A percentile compares a stretch with the other conserved stretches of the same genome.
These are phyloP conservation scores for Penicillium maclennaniae DNA, from an alignment of 495 filamentous ascomycete species.

Conservation along the genomic window DNA sequence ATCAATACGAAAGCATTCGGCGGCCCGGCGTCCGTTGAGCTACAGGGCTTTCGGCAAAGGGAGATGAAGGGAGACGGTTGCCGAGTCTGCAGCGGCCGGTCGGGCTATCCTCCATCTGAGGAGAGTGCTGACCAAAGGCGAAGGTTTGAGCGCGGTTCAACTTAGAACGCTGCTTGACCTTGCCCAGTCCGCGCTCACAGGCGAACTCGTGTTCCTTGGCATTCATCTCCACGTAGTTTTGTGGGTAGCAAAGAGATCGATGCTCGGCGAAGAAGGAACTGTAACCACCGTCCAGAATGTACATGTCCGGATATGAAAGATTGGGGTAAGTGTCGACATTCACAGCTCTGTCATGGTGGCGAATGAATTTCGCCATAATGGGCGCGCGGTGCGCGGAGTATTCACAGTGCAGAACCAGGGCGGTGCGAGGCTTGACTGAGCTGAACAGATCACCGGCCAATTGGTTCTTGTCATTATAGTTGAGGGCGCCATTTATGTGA, in stretches of 20 bases:
- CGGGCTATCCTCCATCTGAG: constrained; percentile 73
- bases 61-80: constrained; percentile 40
- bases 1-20: constrained; percentile 70
- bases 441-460: constrained; percentile 76
- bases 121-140: constrained; percentile 73
- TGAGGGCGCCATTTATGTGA: constrained; percentile 87
- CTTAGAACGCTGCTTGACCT: constrained; percentile 77
- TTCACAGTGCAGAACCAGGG: constrained; percentile 95
- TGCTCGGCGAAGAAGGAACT: constrained; percentile 82
- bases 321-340: constrained; percentile 82
- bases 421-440: constrained; percentile 60
- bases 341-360: constrained; percentile 74
- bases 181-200: constrained; percentile 90
- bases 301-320: constrained; percentile 91
- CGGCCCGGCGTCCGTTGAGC: constrained; percentile 54
- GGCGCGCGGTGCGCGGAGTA: constrained; percentile 98
- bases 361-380: constrained; percentile 78
- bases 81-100: constrained; percentile 58
- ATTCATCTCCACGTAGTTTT: constrained; percentile 94
- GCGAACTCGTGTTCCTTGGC: constrained; percentile 82
- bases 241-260: constrained; percentile 76
- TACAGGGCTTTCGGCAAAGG: constrained; percentile 52
- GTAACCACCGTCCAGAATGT: constrained; percentile 96
- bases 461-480: constrained; percentile 91
- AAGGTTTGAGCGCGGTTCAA: constrained; percentile 88